A percentile compares a stretch with the other conserved stretches of the same genome.
Evolutionary conservation across 1,139 yeast species (phyloP).

Genomic region (Blastobotrys petasosporus): DNA sequence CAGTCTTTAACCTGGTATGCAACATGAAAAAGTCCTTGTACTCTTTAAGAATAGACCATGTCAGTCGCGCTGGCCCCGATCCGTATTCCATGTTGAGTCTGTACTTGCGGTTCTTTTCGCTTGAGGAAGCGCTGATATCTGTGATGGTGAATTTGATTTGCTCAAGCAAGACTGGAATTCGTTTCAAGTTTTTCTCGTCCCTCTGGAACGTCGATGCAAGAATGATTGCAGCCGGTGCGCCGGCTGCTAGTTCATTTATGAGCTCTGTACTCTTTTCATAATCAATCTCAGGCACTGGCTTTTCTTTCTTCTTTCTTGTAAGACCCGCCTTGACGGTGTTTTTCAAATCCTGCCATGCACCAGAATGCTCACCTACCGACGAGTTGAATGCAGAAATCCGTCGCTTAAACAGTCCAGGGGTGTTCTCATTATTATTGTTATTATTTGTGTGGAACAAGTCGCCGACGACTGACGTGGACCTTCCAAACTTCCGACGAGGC

Average conservation of each 20-base stretch:
- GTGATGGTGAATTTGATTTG: conserved; percentile 62
- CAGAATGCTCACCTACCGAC: conserved; percentile 13
- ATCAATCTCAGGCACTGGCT: conserved; percentile 23
- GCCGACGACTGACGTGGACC: conserved; percentile 11
- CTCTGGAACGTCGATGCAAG: conserved; percentile 68
- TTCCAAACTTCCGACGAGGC: conserved; percentile 9
- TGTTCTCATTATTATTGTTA: background rate
- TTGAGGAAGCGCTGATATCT: conserved; percentile 40
- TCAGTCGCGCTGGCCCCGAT: conserved; percentile 67
- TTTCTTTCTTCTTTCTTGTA: conserved; percentile 24
- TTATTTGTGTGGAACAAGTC: conserved; percentile 10
- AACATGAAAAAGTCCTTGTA: conserved; percentile 64
- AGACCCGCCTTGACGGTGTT: conserved; percentile 25
- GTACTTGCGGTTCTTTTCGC: conserved; percentile 49
- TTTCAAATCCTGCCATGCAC: conserved; percentile 27
- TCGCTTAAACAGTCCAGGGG: conserved; percentile 16
- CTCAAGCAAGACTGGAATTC: conserved; percentile 77
- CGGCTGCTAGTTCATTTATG: conserved; percentile 58
- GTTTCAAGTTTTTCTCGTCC: conserved; percentile 69
- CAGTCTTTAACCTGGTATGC: conserved; percentile 61
- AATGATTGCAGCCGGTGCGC: conserved; percentile 74
- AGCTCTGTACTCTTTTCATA: conserved; percentile 55
- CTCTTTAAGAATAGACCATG: conserved; percentile 75
- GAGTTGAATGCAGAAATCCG: conserved; percentile 23
- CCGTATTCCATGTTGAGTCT: conserved; percentile 81